Evolutionary conservation across 73 alveolate genomes (phyloP).

Genomic region (Tetrahymena borealis): DNA sequence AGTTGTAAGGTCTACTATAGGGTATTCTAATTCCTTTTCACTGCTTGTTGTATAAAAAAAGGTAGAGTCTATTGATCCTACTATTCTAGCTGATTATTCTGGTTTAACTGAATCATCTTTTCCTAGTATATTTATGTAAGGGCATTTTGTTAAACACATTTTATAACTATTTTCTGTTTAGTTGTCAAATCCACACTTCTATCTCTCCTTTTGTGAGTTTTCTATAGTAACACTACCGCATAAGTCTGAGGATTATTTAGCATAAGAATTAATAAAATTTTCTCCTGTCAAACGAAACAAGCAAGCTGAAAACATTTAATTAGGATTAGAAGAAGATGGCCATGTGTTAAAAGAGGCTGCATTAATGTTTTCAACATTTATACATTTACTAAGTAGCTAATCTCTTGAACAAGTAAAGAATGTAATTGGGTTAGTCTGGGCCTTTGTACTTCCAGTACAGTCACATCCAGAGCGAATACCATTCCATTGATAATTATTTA

Average conservation of each 20-base stretch:
- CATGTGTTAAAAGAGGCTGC: not conserved
- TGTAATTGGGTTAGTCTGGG: not conserved
- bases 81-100: not conserved
- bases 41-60: not conserved
- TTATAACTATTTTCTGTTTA: not conserved
- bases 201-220: not conserved
- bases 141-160: not conserved
- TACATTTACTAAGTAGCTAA: not conserved
- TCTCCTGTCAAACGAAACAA: not conserved
- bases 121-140: not conserved
- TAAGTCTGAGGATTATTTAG: not conserved
- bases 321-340: not conserved
- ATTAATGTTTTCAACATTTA: not conserved
- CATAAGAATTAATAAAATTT: not conserved
- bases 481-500: not conserved
- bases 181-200: not conserved
- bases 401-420: not conserved
- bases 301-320: not conserved
- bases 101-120: not conserved
- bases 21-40: not conserved
- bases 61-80: not conserved
- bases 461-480: not conserved
- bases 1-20: not conserved
- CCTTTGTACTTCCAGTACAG: not conserved
- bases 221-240: not conserved